Base-by-base conservation (phyloP, 2,329 filamentous ascomycete genomes). In the Penicillium brasilianum region DNA sequence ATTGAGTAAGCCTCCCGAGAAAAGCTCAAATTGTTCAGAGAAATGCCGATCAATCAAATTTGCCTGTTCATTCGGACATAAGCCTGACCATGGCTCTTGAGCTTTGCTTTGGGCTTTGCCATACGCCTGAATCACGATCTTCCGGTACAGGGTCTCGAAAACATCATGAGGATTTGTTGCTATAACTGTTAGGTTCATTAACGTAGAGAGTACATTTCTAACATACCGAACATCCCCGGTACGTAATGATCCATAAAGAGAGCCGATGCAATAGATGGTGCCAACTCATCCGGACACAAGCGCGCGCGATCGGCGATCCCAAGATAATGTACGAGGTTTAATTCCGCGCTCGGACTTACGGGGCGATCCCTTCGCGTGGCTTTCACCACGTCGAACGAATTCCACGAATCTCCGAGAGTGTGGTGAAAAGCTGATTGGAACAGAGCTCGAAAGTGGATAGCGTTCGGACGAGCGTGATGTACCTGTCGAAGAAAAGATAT, bases 311-410 rank as follows among this genome's bases (percentile, higher is more conserved):
- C 3, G 34, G 30, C 51, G n/a, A 55, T 58, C 39, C 62, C 18
- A 16, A 65, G 34, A 53, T 66, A 69, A 37, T 66, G n/a, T 6
- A 41, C 50, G 4, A 69, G 46, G 51, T 64, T 16, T 14, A 46
- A 39, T 28, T 55, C 46, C 10, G 28, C 1, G 25, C 28, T 43
- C 3, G 14, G 44, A 36, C 43, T 50, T 7, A 68, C 30, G 16
- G 53, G 62, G 11, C 61, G 58, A 52, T 55, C 58, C 22, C 53
- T 44, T 52, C 60, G 55, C 2, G 43, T 63, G 14, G 58, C 60
- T 52, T 58, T 58, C 1, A 65, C 32, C 11, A 65, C 18, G 14
- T 36, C 10, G 11, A 52, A 52, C 14, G 32, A 14, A 36, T 14
- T 25, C 14, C 18, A 13, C 11, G n/a, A 5, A 11, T 52, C 32